Conservation (phyloP, 2,329 filamentous ascomycete genomes). For the Elsinoe ampelina region DNA sequence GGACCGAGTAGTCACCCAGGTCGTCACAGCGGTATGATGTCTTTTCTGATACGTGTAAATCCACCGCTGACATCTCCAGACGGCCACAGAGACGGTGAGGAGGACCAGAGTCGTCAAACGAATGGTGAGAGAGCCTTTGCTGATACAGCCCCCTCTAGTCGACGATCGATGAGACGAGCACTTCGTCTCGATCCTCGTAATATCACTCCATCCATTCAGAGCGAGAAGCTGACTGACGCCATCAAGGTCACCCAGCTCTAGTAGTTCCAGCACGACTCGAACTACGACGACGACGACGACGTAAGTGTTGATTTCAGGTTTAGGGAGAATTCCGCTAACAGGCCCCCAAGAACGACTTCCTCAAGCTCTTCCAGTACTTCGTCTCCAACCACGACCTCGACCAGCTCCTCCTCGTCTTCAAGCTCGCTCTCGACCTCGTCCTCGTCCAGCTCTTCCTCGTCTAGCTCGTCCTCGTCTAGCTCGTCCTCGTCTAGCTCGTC, state of each 20-base stretch:
- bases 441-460: neutral
- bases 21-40: too few species aligned
- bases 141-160: neutral
- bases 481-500: neutral
- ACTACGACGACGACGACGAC: too few species aligned
- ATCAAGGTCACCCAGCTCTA: neutral
- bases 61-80: neutral
- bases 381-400: neutral
- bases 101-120: neutral
- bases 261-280: neutral
- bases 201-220: neutral
- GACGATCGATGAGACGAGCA: neutral
- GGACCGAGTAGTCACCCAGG: neutral
- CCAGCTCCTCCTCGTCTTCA: neutral
- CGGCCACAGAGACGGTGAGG: constrained; percentile 1
- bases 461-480: neutral
- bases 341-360: neutral
- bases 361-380: neutral
- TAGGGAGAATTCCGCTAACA: too few species aligned
- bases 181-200: constrained; percentile 7
- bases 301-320: too few species aligned
- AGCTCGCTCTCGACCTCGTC: neutral
- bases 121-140: constrained; percentile 9
- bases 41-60: neutral
- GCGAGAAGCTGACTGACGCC: neutral